Conservation (phyloP, 345 rosid genomes). For the Zanthoxylum bungeanum region DNA sequence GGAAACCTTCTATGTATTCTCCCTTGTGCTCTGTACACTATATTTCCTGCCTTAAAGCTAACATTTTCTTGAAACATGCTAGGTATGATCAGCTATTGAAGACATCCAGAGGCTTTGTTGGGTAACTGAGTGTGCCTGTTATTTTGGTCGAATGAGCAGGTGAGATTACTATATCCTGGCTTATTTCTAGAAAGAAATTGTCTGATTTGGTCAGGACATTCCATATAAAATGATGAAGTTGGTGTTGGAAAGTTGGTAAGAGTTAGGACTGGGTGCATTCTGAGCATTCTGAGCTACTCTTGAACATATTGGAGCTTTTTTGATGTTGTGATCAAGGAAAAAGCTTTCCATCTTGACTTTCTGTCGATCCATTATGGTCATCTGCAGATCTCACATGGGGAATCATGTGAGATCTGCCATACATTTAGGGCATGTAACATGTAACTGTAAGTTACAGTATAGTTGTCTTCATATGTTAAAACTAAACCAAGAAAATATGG, state of each 20-base stretch:
- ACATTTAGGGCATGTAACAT: not conserved
- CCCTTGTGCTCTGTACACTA: not conserved
- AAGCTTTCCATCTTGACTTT: not conserved
- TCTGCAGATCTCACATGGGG: not conserved
- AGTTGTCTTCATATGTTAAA: not conserved
- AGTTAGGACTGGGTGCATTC: no score
- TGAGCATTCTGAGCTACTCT: not conserved
- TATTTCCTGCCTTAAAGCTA: slow-evolving; percentile 32
- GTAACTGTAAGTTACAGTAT: not conserved
- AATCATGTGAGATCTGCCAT: not conserved
- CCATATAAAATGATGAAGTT: not conserved
- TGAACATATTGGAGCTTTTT: not conserved
- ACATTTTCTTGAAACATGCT: slow-evolving; percentile 53
- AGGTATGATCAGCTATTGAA: slow-evolving; percentile 99
- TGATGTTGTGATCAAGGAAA: not conserved
- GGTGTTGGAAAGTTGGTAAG: not conserved
- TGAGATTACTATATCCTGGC: slow-evolving; percentile 30
- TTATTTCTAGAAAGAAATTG: not conserved
- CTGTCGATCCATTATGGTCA: no score
- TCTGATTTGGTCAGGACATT: not conserved
- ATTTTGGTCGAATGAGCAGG: slow-evolving; percentile 97
- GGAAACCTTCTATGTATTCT: slow-evolving; percentile 5
- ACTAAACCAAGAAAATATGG: not conserved
- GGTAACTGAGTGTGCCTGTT: slow-evolving; percentile 96
- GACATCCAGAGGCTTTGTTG: slow-evolving; percentile 92